These are phyloP conservation scores for Ustilago xerochloae DNA, from an alignment of 1,284 basidiomycete species.

Conservation along the genomic window DNA sequence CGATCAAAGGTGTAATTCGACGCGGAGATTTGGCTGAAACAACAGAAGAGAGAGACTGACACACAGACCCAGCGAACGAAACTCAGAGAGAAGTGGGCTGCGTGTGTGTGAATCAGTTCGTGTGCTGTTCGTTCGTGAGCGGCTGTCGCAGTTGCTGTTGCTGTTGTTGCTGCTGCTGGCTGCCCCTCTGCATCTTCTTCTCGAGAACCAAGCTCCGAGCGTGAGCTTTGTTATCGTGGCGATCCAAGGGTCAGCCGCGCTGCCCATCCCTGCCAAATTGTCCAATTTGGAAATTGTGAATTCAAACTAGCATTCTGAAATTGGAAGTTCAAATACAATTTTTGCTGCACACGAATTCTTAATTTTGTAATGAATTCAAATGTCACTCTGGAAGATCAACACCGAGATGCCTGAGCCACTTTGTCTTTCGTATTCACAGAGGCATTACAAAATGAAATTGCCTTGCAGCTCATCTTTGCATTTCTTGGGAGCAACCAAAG, in stretches of 20 bases:
- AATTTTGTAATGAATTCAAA: not conserved
- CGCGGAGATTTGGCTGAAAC: conserved; percentile 27
- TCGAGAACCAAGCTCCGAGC: not conserved
- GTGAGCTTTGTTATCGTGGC: conserved; percentile 8
- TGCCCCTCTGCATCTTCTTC: conserved; percentile 5
- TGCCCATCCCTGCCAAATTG: no score
- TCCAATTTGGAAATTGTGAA: not conserved
- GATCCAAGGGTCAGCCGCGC: conserved; percentile 1
- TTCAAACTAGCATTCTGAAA: not conserved
- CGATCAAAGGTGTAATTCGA: conserved; percentile 22
- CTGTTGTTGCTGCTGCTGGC: conserved; percentile 12
- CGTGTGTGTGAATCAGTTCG: conserved; percentile 1
- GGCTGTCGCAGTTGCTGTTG: not conserved
- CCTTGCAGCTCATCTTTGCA: not conserved
- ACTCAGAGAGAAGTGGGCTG: conserved; percentile 7
- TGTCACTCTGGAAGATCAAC: no score
- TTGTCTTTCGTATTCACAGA: not conserved
- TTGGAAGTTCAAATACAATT: not conserved
- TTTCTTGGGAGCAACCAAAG: not conserved
- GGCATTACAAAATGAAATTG: no score
- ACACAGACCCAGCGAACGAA: conserved; percentile 9
- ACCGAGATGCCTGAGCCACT: conserved; percentile 11
- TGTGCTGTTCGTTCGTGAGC: conserved; percentile 9
- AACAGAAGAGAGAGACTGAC: not conserved
- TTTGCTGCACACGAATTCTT: not conserved